These are phyloP conservation scores for Fennellomyces sp. DNA, from an alignment of 371 early-diverging fungal species.

Conservation along the genomic window DNA sequence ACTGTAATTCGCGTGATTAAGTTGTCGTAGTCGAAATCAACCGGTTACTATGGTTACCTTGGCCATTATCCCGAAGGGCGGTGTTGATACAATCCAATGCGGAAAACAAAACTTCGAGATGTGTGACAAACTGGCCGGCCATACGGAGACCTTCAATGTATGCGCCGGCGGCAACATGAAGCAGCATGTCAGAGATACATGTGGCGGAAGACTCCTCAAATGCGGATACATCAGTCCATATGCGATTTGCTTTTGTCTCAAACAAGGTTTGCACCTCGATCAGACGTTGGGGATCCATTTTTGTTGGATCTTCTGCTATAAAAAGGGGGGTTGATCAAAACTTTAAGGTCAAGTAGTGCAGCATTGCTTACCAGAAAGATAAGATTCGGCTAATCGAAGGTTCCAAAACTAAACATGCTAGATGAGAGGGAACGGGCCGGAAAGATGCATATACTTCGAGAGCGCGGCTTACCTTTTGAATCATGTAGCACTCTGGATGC, in stretches of 20 bases:
- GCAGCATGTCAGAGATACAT: slow-evolving; percentile 94
- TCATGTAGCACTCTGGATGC: slow-evolving; percentile 99
- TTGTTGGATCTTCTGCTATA: background rate
- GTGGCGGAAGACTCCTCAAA: slow-evolving; percentile 97
- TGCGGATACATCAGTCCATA: slow-evolving; percentile 89
- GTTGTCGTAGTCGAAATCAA: background rate
- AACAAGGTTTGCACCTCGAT: slow-evolving; percentile 45
- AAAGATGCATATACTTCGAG: background rate
- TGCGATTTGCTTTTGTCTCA: slow-evolving; percentile 82
- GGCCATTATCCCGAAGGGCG: background rate
- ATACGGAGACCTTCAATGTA: slow-evolving; percentile 85
- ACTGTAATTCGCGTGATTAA: slow-evolving; percentile 36
- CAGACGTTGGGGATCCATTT: slow-evolving; percentile 22
- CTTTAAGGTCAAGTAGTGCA: background rate
- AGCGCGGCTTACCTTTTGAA: slow-evolving; percentile 43
- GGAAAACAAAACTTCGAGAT: slow-evolving; percentile 87
- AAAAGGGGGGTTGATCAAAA: background rate
- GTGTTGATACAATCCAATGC: slow-evolving; percentile 76
- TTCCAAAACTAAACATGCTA: slow-evolving; percentile 69
- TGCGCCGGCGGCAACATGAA: slow-evolving; percentile 86
- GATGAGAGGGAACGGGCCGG: background rate
- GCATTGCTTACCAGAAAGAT: slow-evolving; percentile 13
- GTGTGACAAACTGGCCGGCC: slow-evolving; percentile 87
- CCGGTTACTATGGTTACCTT: background rate
- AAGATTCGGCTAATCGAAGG: slow-evolving; percentile 57